Base-by-base conservation (phyloP, 129 eudicot species). In the Arctium minus region DNA sequence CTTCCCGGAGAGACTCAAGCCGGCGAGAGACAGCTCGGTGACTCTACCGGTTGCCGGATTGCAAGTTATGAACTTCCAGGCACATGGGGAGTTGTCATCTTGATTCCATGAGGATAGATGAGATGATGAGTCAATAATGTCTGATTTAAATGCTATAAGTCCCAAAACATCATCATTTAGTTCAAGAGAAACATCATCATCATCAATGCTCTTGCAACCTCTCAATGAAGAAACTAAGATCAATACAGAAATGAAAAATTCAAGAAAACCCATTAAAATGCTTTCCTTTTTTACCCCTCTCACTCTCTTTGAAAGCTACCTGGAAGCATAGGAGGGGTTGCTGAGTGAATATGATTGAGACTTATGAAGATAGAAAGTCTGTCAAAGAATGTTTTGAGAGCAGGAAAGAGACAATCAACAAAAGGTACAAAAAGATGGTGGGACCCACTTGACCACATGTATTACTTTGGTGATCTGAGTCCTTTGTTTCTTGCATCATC, bases 151-250 rank as follows among this genome's bases (percentile, higher is more conserved):
- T 11, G 93, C 98, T 60, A 93, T 82, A 56, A 96, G 97, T 81
- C 99, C 99, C 31, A 96, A 80, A 53, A 96, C 92, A 37, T 96
- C 99, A 78, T 96, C 98, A 81, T 91, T 88, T 6, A 91, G 89
- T 35, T 81, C 84, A 18, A 62, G 62, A 1, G 79, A 3, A 44
- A 67, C 83, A 18, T 48, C 60, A 82, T 77, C 75, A n/a, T 79
- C 78, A 50, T 53, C 69, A 73, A 62, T 79, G 79, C 76, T 44
- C 22, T 71, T 86, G 78, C 82, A 81, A 53, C 62, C 35, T 37
- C 18, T 82, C 5, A 86, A 56, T 56, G 85, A 50, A 74, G 88
- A 80, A 12, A 81, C 22, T 18, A 62, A 70, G 83, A 88, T 38
- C 6, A 86, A 36, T 72, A 79, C 86, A 76, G 86, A 67, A 29